These are phyloP conservation scores for Eimeria praecox DNA, from an alignment of 169 alveolate species.

Conservation along the genomic window DNA sequence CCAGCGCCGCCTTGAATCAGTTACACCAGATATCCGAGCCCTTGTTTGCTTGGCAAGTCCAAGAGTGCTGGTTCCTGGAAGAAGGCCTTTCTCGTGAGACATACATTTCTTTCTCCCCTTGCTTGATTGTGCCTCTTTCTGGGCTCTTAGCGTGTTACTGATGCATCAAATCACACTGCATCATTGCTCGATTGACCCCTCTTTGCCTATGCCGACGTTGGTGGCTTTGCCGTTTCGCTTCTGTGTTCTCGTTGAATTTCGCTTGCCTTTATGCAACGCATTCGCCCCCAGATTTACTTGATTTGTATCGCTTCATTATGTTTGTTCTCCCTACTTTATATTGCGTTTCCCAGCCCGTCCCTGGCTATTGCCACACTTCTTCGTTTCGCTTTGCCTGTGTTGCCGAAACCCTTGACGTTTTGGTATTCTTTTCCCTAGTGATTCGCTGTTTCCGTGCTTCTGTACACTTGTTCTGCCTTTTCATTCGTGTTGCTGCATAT, in stretches of 20 bases:
- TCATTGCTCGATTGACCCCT: too few species aligned
- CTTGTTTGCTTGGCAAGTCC: constrained; percentile 23
- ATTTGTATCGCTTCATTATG: too few species aligned
- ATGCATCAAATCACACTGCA: too few species aligned
- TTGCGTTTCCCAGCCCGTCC: too few species aligned
- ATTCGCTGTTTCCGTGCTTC: not conserved
- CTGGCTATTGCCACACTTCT: not conserved
- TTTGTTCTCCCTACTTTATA: too few species aligned
- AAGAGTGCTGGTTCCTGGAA: not conserved
- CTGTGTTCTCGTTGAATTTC: not conserved
- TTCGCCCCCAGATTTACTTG: too few species aligned
- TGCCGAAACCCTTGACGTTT: too few species aligned
- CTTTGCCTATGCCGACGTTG: too few species aligned
- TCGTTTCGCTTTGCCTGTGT: not conserved
- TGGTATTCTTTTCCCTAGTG: not conserved
- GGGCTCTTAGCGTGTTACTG: too few species aligned
- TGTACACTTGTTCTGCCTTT: not conserved
- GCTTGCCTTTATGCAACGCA: not conserved
- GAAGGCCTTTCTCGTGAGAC: constrained; percentile 41
- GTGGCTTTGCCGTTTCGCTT: not conserved
- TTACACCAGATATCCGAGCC: not conserved
- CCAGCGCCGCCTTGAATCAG: not conserved
- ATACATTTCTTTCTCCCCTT: not conserved
- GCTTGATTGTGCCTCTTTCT: not conserved
- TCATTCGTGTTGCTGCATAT: not conserved